phyloP scores from a whole-genome alignment of 345 rosid species.

The Limnanthes douglasii region DNA sequence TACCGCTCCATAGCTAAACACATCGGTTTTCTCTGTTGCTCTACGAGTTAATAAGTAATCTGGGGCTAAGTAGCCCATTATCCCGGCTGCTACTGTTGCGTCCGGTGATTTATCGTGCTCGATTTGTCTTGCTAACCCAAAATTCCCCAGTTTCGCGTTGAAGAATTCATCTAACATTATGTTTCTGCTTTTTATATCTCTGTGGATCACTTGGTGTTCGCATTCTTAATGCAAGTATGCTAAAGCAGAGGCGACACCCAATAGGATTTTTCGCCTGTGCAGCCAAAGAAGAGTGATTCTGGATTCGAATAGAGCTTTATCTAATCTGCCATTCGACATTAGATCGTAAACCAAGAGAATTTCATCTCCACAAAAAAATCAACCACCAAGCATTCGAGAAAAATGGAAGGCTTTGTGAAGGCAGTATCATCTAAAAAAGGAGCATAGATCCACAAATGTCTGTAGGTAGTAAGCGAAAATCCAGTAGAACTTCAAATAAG shows the following conservation, averaged over 20 bases:
- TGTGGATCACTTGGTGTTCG: slow-evolving; percentile 45
- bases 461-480: too few species aligned
- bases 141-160: slow-evolving; percentile 45
- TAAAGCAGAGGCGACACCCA: slow-evolving; percentile 42
- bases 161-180: slow-evolving; percentile 42
- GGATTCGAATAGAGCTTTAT: slow-evolving; percentile 32
- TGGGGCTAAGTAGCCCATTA: slow-evolving; percentile 52
- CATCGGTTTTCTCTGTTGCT: slow-evolving; percentile 40
- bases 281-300: slow-evolving; percentile 29
- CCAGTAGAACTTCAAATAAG: too few species aligned
- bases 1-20: slow-evolving; percentile 46
- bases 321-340: slow-evolving; percentile 78
- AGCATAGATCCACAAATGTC: too few species aligned
- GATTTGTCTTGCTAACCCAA: slow-evolving; percentile 36
- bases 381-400: too few species aligned
- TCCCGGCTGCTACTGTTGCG: slow-evolving; percentile 42
- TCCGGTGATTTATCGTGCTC: slow-evolving; percentile 51
- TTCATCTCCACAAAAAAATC: too few species aligned
- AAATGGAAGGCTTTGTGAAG: too few species aligned
- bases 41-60: slow-evolving; percentile 40
- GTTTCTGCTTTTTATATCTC: slow-evolving; percentile 42
- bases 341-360: slow-evolving; percentile 76
- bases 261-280: slow-evolving; percentile 29
- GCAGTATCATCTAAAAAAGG: too few species aligned
- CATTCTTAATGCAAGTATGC: slow-evolving; percentile 45